Evolutionary conservation across 2,329 filamentous ascomycete species (phyloP).

Genomic region (Pseudovirgaria hyperparasitica): DNA sequence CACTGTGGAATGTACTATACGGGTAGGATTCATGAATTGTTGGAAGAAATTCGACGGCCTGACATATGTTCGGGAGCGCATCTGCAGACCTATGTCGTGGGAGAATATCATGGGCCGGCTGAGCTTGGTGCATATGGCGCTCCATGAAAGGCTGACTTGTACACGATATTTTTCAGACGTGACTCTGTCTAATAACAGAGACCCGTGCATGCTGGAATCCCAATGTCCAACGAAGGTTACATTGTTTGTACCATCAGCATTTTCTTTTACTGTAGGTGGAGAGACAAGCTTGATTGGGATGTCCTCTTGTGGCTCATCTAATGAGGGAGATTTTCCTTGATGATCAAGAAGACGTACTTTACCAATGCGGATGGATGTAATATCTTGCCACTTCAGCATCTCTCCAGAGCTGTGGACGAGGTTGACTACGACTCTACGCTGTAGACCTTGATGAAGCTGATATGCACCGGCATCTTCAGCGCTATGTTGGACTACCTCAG

Average conservation of each 20-base stretch:
- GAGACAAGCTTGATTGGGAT: constrained; percentile 66
- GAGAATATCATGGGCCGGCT: constrained; percentile 82
- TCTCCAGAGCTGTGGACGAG: constrained; percentile 88
- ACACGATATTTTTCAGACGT: constrained; percentile 90
- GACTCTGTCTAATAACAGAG: constrained; percentile 81
- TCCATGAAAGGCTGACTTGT: constrained; percentile 77
- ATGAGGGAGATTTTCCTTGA: constrained; percentile 71
- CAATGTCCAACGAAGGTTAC: constrained; percentile 84
- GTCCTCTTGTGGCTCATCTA: constrained; percentile 58
- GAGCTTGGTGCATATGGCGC: constrained; percentile 69
- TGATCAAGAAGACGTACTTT: constrained; percentile 74
- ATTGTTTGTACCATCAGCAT: constrained; percentile 80
- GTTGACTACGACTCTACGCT: constrained; percentile 75
- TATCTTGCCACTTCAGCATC: constrained; percentile 75
- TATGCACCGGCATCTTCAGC: constrained; percentile 82
- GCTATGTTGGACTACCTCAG: constrained; percentile 79
- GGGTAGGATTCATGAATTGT: constrained; percentile 69
- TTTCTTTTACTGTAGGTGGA: constrained; percentile 67
- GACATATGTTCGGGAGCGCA: constrained; percentile 71
- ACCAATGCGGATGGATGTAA: constrained; percentile 64
- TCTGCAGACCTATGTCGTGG: constrained; percentile 68
- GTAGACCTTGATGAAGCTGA: constrained; percentile 88
- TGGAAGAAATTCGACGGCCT: constrained; percentile 80
- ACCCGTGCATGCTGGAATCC: constrained; percentile 90
- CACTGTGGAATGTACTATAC: constrained; percentile 77